Evolutionary conservation across 2,329 filamentous ascomycete genomes (phyloP), one percentile per base, ranked within the genome.

Genomic region (Talaromyces sp.): DNA sequence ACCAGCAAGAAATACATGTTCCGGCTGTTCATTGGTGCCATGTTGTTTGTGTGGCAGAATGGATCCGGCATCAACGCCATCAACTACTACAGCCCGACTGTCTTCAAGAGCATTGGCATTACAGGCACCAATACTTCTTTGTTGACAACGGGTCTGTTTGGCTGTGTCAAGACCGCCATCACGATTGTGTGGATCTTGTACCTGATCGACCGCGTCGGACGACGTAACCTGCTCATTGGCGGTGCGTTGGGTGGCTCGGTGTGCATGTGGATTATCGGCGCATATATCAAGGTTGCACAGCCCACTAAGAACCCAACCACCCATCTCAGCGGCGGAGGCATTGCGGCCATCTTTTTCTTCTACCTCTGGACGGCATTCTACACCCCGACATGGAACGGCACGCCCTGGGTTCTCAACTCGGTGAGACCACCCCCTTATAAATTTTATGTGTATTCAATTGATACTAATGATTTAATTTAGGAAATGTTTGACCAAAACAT

Each of bases 61-160:
- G 87, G 87, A 55, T 82, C 78, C 3, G 89, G 89, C 7, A 92
- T 92, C 76, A 92, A 92, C 67, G 88, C 89, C n/a, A 87, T 90
- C 77, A 92, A 91, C 78, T 92, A 91, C 77, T 91, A 88, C 73
- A 82, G 79, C 0, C 88, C 88, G 0, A 88, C 84, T 0, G 84
- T 91, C 10, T 91, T 92, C 80, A 82, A 82, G 63, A 84, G 81
- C 13, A 83, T 90, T 47, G 87, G 88, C 15, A 77, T 90, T 15
- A 81, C 75, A 0, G 84, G 84, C 5, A 84, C 82, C 27, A 88
- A 83, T 59, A n/a, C 55, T 13, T 82, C 81, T 4, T 80, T 81
- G 13, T 80, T 88, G 64, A 90, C 88, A 0, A 92, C 89, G 0
- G 90, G 90, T 27, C 85, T 92, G 64, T 92, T 90, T 67, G 90